Evolutionary conservation across 495 filamentous ascomycete genomes (phyloP), one percentile per base, ranked within the genome.

Genomic region (Jackrogersella multiformis): DNA sequence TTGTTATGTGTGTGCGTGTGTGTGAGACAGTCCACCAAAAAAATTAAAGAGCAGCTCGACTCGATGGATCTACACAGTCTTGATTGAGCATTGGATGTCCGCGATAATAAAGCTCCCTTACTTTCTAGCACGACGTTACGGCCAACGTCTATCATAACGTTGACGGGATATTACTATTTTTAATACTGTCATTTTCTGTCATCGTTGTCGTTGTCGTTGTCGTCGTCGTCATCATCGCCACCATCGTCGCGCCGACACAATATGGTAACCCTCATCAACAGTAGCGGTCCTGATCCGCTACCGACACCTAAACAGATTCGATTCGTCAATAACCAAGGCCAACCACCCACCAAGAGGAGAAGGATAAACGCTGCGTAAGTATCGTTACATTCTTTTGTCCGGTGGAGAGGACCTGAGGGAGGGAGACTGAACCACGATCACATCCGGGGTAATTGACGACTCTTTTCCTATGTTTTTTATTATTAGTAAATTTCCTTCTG

Each of bases 291-390:
- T 18, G 73, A 74, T 48, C 64, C 70, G 62, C 65, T 82, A 41
- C 82, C 81, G 45, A 75, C 80, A 23, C 81, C 75, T 24, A 84
- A 84, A 73, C 80, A 82, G 76, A 91, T 94, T 54, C 87, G 91
- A 67, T 93, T 93, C 75, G 89, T 94, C 65, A 88, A 90, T 56
- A 92, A 90, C 69, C 89, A 93, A 77, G 91, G 90, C 61, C 89
- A 91, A 65, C 91, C 90, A 46, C 89, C 91, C 64, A 88, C 89
- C 45, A 94, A 94, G 76, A 82, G 91, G 65, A 85, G 91, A 74
- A 85, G 91, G 74, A 90, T 94, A 74, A 92, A 89, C 78, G 88
- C 91, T 69, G 91, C 91, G 87, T 93, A 86, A 72, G 88, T 83
- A 46, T 60, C 49, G 44, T 61, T 61, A 56, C 61, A 69, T 67